These are phyloP conservation scores for Periconia sp. DNA, from an alignment of 2,329 filamentous ascomycete species.

Conservation along the genomic window DNA sequence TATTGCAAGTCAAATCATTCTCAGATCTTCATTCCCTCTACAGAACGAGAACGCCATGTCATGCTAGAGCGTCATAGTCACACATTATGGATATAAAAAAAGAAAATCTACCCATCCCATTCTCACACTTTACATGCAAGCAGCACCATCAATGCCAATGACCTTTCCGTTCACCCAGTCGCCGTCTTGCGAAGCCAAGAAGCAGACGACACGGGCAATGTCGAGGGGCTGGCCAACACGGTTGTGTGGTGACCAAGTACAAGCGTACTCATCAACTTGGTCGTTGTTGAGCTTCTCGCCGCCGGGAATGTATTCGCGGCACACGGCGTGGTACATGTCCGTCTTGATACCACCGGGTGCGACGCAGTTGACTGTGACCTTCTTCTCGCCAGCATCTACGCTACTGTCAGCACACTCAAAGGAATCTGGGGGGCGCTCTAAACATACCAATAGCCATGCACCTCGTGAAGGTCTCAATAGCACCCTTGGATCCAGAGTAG, in stretches of 20 bases:
- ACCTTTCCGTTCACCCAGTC: slow-evolving; percentile 63
- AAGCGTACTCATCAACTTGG: slow-evolving; percentile 67
- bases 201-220: slow-evolving; percentile 69
- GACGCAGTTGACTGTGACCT: slow-evolving; percentile 66
- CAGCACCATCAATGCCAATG: slow-evolving; percentile 55
- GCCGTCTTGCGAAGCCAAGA: slow-evolving; percentile 64
- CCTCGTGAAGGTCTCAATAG: slow-evolving; percentile 61
- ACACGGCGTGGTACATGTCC: slow-evolving; percentile 67
- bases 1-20: no score
- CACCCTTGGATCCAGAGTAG: slow-evolving; percentile 61
- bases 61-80: slow-evolving; percentile 2
- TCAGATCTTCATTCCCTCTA: slow-evolving; percentile 2
- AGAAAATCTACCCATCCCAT: slow-evolving; percentile 7
- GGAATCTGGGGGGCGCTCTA: no score
- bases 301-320: slow-evolving; percentile 67
- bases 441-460: slow-evolving; percentile 59
- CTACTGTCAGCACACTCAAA: slow-evolving; percentile 17
- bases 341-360: slow-evolving; percentile 63
- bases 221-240: slow-evolving; percentile 72
- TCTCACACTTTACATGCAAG: slow-evolving; percentile 46
- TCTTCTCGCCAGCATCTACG: slow-evolving; percentile 59
- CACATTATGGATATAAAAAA: slow-evolving; percentile 8
- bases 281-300: slow-evolving; percentile 63
- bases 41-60: slow-evolving; percentile 6
- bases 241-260: slow-evolving; percentile 68